Evolutionary conservation across 371 early-diverging fungal genomes (phyloP), one percentile per base, ranked within the genome.

Genomic region (Gilbertella persicaria): DNA sequence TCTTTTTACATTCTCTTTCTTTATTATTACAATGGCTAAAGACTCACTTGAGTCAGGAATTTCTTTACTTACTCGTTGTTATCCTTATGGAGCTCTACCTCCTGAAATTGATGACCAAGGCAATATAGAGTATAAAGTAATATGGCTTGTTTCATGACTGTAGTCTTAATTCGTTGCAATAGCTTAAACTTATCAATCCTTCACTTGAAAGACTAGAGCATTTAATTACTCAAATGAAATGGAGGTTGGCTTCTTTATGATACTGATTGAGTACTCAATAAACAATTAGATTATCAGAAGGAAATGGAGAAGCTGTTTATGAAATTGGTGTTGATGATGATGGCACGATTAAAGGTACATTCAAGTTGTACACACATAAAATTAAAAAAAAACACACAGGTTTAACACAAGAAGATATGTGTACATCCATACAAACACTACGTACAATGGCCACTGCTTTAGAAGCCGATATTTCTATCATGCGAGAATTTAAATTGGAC

Each of bases 321-420:
- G 92, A 94, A 56, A 79, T 93, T 9, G 95, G 96, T n/a, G 91
- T 96, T 2, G 79, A 84, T 12, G 96, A 96, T 55, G 78, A 91
- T 45, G 96, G 96, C 5, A 80, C 80, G 4, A 82, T 94, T 50
- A 82, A 91, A n/a, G 96, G 94, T 37, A 62, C 40, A 26, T 69
- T 85, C 4, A 68, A 71, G 16, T 61, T 60, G 3, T 28, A 52
- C 9, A 68, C 73, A 58, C 29, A 73, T 16, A 52, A 53, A 29
- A 48, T 38, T 10, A 68, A 62, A 12, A 23, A 71, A 5, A 57
- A 24, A 20, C 1, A 66, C 63, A 64, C 58, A 75, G 76, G 81
- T 20, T 58, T 77, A 26, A 71, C 69, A 9, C 60, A 46, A 8
- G 62, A 71, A 28, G 91, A 91, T 33, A 77, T 91, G 73, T 60